Percentiles rank a stretch among this genome's conserved stretches.
These are phyloP conservation scores for Leptoxyphium fumago DNA, from an alignment of 2,329 filamentous ascomycete genomes.

Conservation along the genomic window DNA sequence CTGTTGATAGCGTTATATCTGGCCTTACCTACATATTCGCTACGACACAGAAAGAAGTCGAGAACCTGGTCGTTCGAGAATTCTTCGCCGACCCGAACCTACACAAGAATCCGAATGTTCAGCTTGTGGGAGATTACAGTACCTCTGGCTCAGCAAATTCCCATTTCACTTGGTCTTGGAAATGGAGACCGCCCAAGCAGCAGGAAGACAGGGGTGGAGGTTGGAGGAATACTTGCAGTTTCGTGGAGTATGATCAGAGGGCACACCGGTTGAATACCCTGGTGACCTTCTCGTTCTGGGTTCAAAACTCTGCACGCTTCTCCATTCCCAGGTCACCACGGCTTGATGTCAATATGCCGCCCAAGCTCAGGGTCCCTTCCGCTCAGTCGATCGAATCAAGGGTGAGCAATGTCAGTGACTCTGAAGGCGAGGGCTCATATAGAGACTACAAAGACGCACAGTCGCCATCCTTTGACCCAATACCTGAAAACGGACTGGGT, in stretches of 20 bases:
- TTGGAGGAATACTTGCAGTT: conserved; percentile 93
- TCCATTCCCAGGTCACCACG: conserved; percentile 45
- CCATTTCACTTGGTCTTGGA: conserved; percentile 91
- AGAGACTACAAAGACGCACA: conserved; percentile 28
- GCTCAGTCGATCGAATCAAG: conserved; percentile 67
- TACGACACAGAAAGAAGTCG: conserved; percentile 71
- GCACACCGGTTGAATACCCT: conserved; percentile 79
- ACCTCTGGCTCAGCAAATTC: conserved; percentile 74
- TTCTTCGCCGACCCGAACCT: conserved; percentile 95
- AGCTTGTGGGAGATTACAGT: conserved; percentile 80
- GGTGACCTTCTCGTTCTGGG: conserved; percentile 90
- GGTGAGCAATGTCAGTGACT: conserved; percentile 43
- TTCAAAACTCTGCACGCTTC: conserved; percentile 44
- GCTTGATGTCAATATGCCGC: conserved; percentile 53
- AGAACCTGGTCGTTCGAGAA: conserved; percentile 85
- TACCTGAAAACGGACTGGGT: conserved; percentile 32
- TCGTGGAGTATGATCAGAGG: conserved; percentile 92
- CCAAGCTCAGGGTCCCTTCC: conserved; percentile 19
- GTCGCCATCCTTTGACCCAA: conserved; percentile 32
- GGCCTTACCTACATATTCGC: conserved; percentile 88
- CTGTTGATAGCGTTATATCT: conserved; percentile 62
- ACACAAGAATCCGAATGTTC: conserved; percentile 92
- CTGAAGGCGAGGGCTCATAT: conserved; percentile 39
- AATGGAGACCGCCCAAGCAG: conserved; percentile 79
- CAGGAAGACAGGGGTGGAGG: conserved; percentile 74